phyloP scores from a whole-genome alignment of 805 yeast species.

The Starmerella geochares region DNA sequence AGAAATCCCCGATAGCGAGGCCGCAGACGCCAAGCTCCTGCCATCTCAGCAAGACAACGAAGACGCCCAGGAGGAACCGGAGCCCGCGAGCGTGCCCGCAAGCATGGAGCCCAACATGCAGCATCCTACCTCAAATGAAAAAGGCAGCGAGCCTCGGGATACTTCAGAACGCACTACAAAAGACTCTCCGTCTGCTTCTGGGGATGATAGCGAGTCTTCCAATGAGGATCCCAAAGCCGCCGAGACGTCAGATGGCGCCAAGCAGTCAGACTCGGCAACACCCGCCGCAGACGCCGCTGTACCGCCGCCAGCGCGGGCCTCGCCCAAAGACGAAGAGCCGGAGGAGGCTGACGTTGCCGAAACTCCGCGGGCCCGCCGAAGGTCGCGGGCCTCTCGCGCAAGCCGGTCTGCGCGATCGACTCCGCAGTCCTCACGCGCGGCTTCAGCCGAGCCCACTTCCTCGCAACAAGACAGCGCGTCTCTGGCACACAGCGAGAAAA shows the following conservation, averaged over 20 bases:
- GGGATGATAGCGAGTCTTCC: too few relatives aligned
- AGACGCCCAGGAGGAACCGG: too few relatives aligned
- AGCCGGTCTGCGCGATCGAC: conserved; percentile 10
- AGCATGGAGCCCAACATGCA: too few relatives aligned
- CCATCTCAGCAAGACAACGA: too few relatives aligned
- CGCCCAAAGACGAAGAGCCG: not conserved
- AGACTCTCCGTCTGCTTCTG: not conserved
- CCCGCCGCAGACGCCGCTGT: too few relatives aligned
- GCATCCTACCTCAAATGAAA: too few relatives aligned
- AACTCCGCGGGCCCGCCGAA: not conserved
- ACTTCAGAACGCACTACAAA: not conserved
- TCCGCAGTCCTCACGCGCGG: conserved; percentile 6
- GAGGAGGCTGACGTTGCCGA: not conserved
- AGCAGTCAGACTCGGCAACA: not conserved
- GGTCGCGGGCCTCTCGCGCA: conserved; percentile 5
- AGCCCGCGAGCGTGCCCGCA: too few relatives aligned
- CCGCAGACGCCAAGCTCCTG: not conserved
- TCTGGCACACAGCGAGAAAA: not conserved
- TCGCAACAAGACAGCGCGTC: not conserved
- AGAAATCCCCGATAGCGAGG: conserved; percentile 1
- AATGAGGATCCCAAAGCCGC: too few relatives aligned
- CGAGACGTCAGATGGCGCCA: not conserved
- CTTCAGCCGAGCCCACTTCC: conserved; percentile 3
- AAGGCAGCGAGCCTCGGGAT: too few relatives aligned
- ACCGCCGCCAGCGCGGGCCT: too few relatives aligned